Conservation (phyloP, 495 filamentous ascomycete genomes). For the Lentithecium fluviatile region DNA sequence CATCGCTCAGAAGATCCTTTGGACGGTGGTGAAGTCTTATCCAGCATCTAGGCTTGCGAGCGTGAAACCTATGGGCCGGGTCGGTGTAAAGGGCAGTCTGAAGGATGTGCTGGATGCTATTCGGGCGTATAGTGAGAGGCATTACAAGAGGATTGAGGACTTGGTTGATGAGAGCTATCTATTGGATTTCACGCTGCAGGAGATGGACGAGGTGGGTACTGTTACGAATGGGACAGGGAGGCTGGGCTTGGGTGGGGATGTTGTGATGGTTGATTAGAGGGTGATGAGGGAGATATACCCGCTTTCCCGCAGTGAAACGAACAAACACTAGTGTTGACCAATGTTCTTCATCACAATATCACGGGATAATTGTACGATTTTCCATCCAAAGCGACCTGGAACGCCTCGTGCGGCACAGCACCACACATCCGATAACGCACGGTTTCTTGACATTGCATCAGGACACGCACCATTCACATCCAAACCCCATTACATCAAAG, state of each 20-base stretch:
- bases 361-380: too few species aligned
- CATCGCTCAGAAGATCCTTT: slow-evolving; percentile 83
- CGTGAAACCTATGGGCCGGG: slow-evolving; percentile 52
- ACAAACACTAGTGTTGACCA: too few species aligned
- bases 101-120: slow-evolving; percentile 82
- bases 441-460: too few species aligned
- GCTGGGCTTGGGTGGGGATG: slow-evolving; percentile 8
- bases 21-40: slow-evolving; percentile 73
- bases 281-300: too few species aligned
- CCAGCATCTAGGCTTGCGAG: slow-evolving; percentile 70
- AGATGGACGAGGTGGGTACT: slow-evolving; percentile 78
- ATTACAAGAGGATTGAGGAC: slow-evolving; percentile 83
- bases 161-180: slow-evolving; percentile 92
- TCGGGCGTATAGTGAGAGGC: slow-evolving; percentile 83
- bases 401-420: too few species aligned
- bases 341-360: too few species aligned
- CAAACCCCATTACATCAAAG: too few species aligned
- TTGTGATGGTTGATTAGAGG: slow-evolving; percentile 28
- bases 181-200: slow-evolving; percentile 83
- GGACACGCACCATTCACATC: too few species aligned
- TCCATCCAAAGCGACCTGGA: too few species aligned
- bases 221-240: slow-evolving; percentile 14
- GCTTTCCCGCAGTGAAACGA: too few species aligned
- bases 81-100: slow-evolving; percentile 52
- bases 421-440: too few species aligned